A percentile compares a stretch with the other conserved stretches of the same genome.
These are phyloP conservation scores for Roridomyces roridus DNA, from an alignment of 768 basidiomycete species.

Conservation along the genomic window DNA sequence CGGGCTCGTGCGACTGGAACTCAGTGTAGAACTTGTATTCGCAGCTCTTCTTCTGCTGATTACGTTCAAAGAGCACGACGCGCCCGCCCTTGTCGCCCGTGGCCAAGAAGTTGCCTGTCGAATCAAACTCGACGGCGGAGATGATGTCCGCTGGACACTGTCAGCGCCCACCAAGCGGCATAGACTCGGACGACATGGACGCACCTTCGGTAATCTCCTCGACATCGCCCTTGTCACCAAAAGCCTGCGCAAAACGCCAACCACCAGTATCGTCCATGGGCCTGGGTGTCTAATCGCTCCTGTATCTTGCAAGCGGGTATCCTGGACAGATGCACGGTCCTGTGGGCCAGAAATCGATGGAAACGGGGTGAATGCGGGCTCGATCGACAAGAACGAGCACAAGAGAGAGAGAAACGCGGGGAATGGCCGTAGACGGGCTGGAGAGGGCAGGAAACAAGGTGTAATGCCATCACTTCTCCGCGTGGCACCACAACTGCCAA, in stretches of 20 bases:
- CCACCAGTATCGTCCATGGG: conserved; percentile 67
- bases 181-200: conserved; percentile 13
- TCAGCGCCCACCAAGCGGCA: conserved; percentile 10
- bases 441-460: conserved; percentile 19
- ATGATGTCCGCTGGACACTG: conserved; percentile 91
- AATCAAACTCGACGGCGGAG: conserved; percentile 99
- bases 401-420: neutral
- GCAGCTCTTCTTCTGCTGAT: conserved; percentile 99
- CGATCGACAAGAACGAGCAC: neutral
- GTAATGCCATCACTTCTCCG: conserved; percentile 18
- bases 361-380: neutral
- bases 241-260: conserved; percentile 99
- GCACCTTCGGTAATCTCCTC: conserved; percentile 99
- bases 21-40: conserved; percentile 99
- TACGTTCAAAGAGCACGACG: conserved; percentile 97
- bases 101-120: conserved; percentile 98
- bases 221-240: conserved; percentile 99
- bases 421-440: neutral
- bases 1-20: conserved; percentile 99
- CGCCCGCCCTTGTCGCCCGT: conserved; percentile 99
- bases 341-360: neutral
- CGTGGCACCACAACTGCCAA: conserved; percentile 12
- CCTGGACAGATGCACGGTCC: neutral
- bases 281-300: neutral
- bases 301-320: conserved; percentile 2